Evolutionary conservation across 2,329 filamentous ascomycete genomes (phyloP).

Genomic region (Diaporthe capsici): DNA sequence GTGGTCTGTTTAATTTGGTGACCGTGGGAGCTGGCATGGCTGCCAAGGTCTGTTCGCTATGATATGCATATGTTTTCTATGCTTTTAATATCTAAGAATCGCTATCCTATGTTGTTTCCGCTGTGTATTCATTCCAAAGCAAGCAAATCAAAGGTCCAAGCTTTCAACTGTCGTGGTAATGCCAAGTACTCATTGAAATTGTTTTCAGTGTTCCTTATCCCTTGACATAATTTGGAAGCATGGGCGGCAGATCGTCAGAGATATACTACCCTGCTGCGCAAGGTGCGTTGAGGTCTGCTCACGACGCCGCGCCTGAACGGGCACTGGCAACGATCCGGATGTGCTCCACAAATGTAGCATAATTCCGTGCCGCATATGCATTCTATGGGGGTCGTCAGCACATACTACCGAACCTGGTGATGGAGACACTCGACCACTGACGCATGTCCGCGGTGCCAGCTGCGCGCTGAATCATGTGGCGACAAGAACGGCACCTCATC

Average conservation of each 20-base stretch:
- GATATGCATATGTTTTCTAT: neutral
- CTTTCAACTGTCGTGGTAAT: no score
- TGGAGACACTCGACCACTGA: slow-evolving; percentile 51
- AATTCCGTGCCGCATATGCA: slow-evolving; percentile 64
- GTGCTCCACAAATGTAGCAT: slow-evolving; percentile 64
- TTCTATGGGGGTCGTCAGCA: slow-evolving; percentile 47
- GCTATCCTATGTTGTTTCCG: neutral
- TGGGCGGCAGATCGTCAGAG: no score
- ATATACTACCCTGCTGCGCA: no score
- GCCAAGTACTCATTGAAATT: no score
- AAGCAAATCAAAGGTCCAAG: neutral
- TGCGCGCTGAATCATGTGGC: slow-evolving; percentile 61
- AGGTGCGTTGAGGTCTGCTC: no score
- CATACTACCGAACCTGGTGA: neutral
- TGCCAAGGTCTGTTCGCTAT: neutral
- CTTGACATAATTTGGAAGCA: no score
- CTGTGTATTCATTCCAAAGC: neutral
- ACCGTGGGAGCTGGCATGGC: neutral
- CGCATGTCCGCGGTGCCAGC: slow-evolving; percentile 70
- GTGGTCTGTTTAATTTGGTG: neutral
- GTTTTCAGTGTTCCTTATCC: no score
- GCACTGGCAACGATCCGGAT: no score
- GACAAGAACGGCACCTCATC: slow-evolving; percentile 65
- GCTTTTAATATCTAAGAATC: neutral
- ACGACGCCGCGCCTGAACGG: no score